A percentile compares a stretch with the other conserved stretches of the same genome.
These are phyloP conservation scores for Teunomyces kruisii DNA, from an alignment of 805 yeast genomes.

Conservation along the genomic window DNA sequence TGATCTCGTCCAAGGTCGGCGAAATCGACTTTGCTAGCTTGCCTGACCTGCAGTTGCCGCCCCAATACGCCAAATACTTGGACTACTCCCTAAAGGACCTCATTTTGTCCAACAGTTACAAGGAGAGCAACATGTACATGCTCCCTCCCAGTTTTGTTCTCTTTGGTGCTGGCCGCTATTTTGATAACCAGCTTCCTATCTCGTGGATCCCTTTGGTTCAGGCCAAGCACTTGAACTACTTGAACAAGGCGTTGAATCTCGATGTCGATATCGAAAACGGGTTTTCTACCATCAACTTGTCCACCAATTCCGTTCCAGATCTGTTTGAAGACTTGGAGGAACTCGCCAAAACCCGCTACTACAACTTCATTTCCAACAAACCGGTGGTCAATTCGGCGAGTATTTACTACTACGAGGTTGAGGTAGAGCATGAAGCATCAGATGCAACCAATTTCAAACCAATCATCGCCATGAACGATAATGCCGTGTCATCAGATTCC, in stretches of 20 bases:
- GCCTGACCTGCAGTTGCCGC: slow-evolving; percentile 12
- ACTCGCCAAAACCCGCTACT: slow-evolving; percentile 18
- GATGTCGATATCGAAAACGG: slow-evolving; percentile 27
- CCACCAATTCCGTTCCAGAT: slow-evolving; percentile 5
- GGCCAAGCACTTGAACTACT: slow-evolving; percentile 18
- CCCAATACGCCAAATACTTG: slow-evolving; percentile 20
- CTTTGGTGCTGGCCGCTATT: slow-evolving; percentile 20
- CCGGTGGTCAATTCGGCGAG: slow-evolving; percentile 34
- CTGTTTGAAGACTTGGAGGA: slow-evolving; percentile 3
- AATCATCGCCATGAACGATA: slow-evolving; percentile 33
- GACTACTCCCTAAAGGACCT: slow-evolving; percentile 24
- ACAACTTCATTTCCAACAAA: slow-evolving; percentile 39
- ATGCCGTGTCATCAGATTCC: slow-evolving; percentile 31
- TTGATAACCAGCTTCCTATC: slow-evolving; percentile 34
- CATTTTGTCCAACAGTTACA: slow-evolving; percentile 18
- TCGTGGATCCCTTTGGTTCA: slow-evolving; percentile 41
- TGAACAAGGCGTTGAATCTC: slow-evolving; percentile 26
- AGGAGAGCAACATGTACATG: slow-evolving; percentile 20
- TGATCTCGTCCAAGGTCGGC: slow-evolving; percentile 10
- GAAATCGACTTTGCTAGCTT: slow-evolving; percentile 8
- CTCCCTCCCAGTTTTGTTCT: slow-evolving; percentile 27
- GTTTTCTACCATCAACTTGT: slow-evolving; percentile 27
- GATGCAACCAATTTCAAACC: slow-evolving; percentile 31
- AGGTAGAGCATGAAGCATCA: slow-evolving; percentile 34
- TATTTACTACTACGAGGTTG: slow-evolving; percentile 41